Evolutionary conservation across 176 grass and related monocot genomes (phyloP), one percentile per base, ranked within the genome.

Genomic region (Oryza rufipogon): DNA sequence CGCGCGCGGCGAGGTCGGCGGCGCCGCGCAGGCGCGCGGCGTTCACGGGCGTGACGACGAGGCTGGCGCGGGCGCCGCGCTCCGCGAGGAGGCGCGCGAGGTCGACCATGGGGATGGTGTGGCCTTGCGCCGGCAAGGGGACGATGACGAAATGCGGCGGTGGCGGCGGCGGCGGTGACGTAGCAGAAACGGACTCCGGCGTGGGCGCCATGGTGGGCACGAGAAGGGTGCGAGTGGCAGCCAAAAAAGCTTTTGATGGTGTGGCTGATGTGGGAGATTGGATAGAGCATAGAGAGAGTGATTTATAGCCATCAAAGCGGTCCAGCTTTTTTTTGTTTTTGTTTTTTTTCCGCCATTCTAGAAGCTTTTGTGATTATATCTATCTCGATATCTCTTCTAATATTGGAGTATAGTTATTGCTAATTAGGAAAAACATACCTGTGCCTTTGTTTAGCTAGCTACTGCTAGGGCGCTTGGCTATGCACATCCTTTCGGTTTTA

Each of bases 101-200:
- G 79, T 90, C 85, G 28, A 82, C 81, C 92, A 92, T 92, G 28
- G 92, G 90, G 70, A 95, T 90, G 33, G 73, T 72, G 71, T 95
- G 92, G n/a, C 92, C 92, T 36, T 90, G 90, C 42, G 90, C 74
- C 26, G 82, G 9, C 17, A 95, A 66, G 17, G 92, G 92, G 16
- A 90, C 87, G 45, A 95, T 14, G 4, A 95, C 39, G 75, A 92
- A 95, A 76, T 95, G 87, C 45, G 17, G 25, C 51, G 36, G 4
- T 4, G 9, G 36, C 5, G 4, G 34, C 34, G 34, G 34, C 34
- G 34, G 34, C 34, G 34, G 13, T 11, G n/a, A 7, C 34, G 13
- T 9, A 1, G 56, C 32, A 1, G 45, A 14, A 0, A 47, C 6
- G n/a, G 54, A 0, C 15, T 54, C 56, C 13, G 66, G 36, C 9